Evolutionary conservation across 73 alveolate species (phyloP), one percentile per base, ranked within the genome.

Genomic region (Paramecium primaurelia): DNA sequence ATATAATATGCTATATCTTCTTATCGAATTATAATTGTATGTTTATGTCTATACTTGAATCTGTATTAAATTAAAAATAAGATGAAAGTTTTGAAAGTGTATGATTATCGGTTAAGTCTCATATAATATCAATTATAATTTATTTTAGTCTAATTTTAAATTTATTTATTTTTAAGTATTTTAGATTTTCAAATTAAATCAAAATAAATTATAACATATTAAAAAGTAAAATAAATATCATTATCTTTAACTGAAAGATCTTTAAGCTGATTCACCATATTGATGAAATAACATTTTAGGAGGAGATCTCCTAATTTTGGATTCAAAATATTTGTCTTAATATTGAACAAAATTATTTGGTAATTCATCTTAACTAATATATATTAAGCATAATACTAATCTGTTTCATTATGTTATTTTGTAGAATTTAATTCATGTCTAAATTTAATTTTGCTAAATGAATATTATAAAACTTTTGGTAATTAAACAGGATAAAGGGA

Each of bases 21-120:
- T 38, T 94, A 95, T 59, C 97, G 94, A 83, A 95, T 94, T 47
- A 97, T 95, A 47, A 98, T 93, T 59, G 95, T 64, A 77, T 95
- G 93, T 5, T 99, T 99, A 30, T 98, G 92, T 97, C 99, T 11
- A 98, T 94, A 42, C 98, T 96, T 3, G 98, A 98, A 26, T 96
- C 94, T 18, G 94, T 77, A 71, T 80, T 58, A 18, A 89, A 83
- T 71, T 89, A 71, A 59, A 92, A 71, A 71, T 58, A 89, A 6
- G 94, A 58, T 58, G 47, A 92, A 18, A 92, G 59, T 37, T 90
- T 93, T 32, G 22, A 83, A 60, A 77, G 64, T 2, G 88, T 75
- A 51, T 90, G 95, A 38, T 75, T 59, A 59, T 92, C 95, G n/a
- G 92, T 75, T 38, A 84, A 49, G 4, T 71, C 94, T 32, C 88